These are phyloP conservation scores for Lichtheimia corymbifera DNA, from an alignment of 371 early-diverging fungal species.

Conservation along the genomic window DNA sequence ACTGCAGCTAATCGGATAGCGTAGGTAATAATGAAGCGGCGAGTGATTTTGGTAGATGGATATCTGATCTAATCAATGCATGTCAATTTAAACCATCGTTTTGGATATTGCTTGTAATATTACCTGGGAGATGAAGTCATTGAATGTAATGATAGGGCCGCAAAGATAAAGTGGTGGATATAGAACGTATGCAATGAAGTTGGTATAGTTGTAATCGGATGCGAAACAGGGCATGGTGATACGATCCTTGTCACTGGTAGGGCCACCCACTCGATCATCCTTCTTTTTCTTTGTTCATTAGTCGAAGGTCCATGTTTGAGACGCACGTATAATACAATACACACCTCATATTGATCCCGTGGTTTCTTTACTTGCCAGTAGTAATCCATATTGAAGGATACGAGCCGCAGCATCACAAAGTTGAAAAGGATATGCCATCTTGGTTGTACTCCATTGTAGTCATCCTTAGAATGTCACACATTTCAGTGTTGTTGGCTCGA, in stretches of 20 bases:
- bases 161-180: slow-evolving; percentile 93
- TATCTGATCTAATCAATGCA: slow-evolving; percentile 42
- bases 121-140: slow-evolving; percentile 88
- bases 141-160: slow-evolving; percentile 95
- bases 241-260: slow-evolving; percentile 62
- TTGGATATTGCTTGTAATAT: no score
- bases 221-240: slow-evolving; percentile 51
- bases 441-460: slow-evolving; percentile 59
- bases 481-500: neutral
- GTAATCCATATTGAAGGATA: slow-evolving; percentile 91
- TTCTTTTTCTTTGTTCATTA: slow-evolving; percentile 25
- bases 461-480: slow-evolving; percentile 42
- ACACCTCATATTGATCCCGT: slow-evolving; percentile 16
- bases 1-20: slow-evolving; percentile 52
- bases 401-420: slow-evolving; percentile 84
- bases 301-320: neutral
- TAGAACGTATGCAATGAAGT: slow-evolving; percentile 79
- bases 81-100: neutral
- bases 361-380: slow-evolving; percentile 69
- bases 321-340: neutral
- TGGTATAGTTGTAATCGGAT: slow-evolving; percentile 71
- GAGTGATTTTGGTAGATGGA: slow-evolving; percentile 47
- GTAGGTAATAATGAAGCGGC: slow-evolving; percentile 42
- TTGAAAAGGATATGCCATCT: slow-evolving; percentile 94
- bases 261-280: slow-evolving; percentile 40